Evolutionary conservation across 2,329 filamentous ascomycete genomes (phyloP).

Genomic region (Cordyceps fumosorosea): DNA sequence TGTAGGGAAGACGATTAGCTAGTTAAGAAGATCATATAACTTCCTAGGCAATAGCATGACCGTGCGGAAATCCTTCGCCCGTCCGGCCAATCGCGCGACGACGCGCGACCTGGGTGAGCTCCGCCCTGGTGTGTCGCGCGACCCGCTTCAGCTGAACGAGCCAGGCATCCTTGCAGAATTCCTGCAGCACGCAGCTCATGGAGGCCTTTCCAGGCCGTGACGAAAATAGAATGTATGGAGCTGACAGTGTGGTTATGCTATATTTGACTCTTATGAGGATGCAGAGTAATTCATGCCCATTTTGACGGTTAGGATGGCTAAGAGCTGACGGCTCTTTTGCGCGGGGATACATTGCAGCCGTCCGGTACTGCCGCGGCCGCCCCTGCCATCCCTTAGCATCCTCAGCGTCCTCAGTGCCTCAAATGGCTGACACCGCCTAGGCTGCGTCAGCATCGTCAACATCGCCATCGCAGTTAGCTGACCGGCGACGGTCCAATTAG

Average conservation of each 20-base stretch:
- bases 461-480: not conserved
- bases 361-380: not conserved
- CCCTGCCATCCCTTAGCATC: not conserved
- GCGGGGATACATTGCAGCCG: not conserved
- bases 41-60: too few species aligned
- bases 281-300: not conserved
- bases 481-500: not conserved
- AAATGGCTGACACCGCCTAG: not conserved
- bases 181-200: not conserved
- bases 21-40: too few species aligned
- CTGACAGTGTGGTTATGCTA: not conserved
- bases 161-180: not conserved
- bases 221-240: not conserved
- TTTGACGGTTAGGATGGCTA: not conserved
- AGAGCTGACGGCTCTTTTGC: not conserved
- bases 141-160: not conserved
- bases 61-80: too few species aligned
- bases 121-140: not conserved
- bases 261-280: not conserved
- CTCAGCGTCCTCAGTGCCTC: not conserved
- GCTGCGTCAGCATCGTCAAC: not conserved
- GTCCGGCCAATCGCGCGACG: not conserved
- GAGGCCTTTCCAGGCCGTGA: not conserved
- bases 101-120: not conserved
- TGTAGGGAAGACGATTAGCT: too few species aligned